These are phyloP conservation scores for Ogataea philodendri DNA, from an alignment of 805 yeast genomes.

Conservation along the genomic window DNA sequence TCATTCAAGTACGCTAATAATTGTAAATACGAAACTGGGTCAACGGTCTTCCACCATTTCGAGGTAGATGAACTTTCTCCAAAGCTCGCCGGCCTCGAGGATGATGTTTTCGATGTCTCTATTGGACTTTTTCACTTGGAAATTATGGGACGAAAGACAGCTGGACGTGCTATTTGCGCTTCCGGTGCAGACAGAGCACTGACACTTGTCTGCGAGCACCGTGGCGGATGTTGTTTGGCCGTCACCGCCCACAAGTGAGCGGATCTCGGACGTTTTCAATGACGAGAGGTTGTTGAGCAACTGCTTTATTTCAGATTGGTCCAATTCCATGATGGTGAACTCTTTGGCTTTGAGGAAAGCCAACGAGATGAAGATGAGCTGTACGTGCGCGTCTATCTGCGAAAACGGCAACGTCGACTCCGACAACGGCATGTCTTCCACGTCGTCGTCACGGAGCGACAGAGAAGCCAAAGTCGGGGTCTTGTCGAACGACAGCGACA, in stretches of 20 bases:
- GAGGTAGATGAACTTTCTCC: conserved; percentile 79
- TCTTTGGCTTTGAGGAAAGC: conserved; percentile 81
- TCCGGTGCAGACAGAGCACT: conserved; percentile 13
- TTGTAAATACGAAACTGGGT: conserved; percentile 1
- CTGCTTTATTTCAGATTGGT: conserved; percentile 85
- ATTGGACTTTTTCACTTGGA: conserved; percentile 27
- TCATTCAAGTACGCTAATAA: conserved; percentile 5
- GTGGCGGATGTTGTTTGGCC: conserved; percentile 4
- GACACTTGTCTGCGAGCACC: conserved; percentile 6
- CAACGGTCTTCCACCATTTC: conserved; percentile 48
- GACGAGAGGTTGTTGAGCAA: conserved; percentile 60
- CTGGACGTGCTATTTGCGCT: conserved; percentile 8
- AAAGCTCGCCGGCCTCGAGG: conserved; percentile 78
- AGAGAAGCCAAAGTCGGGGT: conserved; percentile 32
- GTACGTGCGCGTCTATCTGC: conserved; percentile 69
- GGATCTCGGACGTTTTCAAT: conserved; percentile 32
- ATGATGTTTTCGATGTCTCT: conserved; percentile 70
- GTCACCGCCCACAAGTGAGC: conserved; percentile 28
- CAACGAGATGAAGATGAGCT: conserved; percentile 69
- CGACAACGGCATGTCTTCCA: conserved; percentile 24
- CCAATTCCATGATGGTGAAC: conserved; percentile 76
- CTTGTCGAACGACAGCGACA: conserved; percentile 24
- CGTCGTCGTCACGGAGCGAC: conserved; percentile 17
- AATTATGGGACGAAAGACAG: conserved; percentile 11
- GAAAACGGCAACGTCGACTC: conserved; percentile 48